phyloP scores from a whole-genome alignment of 805 yeast genomes.

The Ascoidea asiatica region DNA sequence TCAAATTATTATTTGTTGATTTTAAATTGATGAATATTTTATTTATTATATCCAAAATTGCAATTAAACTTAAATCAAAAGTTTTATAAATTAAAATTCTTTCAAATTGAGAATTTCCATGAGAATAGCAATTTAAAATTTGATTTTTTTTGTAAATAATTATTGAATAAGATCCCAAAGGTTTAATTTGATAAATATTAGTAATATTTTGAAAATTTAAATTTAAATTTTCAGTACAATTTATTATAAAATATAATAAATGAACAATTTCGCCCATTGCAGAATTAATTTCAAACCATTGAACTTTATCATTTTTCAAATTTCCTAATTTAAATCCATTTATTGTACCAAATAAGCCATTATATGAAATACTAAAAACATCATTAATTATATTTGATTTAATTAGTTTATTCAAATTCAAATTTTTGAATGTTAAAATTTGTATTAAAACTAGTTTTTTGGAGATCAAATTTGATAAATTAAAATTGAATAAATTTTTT shows the following conservation, averaged over 20 bases:
- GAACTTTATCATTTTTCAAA: conserved; percentile 41
- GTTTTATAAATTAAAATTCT: conserved; percentile 60
- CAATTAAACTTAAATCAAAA: conserved; percentile 72
- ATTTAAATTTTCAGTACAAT: conserved; percentile 41
- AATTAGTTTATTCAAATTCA: conserved; percentile 55
- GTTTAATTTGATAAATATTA: conserved; percentile 50
- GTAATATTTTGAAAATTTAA: too few species aligned
- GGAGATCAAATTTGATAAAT: too few species aligned
- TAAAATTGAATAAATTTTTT: too few species aligned
- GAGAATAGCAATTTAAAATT: conserved; percentile 43
- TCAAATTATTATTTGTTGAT: conserved; percentile 11
- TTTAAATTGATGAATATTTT: conserved; percentile 31
- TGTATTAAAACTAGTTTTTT: neutral
- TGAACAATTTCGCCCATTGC: conserved; percentile 79
- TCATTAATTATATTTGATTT: conserved; percentile 73
- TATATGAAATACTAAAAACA: conserved; percentile 71
- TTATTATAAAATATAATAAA: conserved; percentile 48
- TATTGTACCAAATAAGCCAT: conserved; percentile 77
- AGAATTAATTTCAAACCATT: conserved; percentile 87
- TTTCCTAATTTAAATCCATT: conserved; percentile 78
- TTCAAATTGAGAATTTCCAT: conserved; percentile 64
- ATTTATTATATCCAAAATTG: conserved; percentile 47
- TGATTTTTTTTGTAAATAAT: conserved; percentile 29
- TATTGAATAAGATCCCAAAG: conserved; percentile 75
- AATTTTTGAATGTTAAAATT: too few species aligned